Conservation (phyloP, 495 filamentous ascomycete genomes). For the Neurospora sp. region DNA sequence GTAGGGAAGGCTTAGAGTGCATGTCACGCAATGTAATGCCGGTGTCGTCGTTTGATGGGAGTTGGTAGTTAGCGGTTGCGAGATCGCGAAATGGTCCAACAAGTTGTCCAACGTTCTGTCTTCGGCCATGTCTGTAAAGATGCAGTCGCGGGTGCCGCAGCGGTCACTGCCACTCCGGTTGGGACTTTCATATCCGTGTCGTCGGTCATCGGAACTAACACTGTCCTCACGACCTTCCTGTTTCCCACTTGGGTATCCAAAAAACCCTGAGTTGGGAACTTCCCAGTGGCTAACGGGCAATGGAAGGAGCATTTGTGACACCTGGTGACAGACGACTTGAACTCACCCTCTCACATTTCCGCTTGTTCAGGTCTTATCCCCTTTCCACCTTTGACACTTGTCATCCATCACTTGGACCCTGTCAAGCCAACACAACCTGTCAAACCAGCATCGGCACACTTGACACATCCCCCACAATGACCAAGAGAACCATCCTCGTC, state of each 20-base stretch:
- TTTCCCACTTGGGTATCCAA: not conserved
- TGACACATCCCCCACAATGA: conserved; percentile 12
- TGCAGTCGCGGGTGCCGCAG: not conserved
- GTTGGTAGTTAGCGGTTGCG: not conserved
- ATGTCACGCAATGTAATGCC: not conserved
- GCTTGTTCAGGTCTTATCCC: not conserved
- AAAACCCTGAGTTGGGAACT: not conserved
- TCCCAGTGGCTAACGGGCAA: not conserved
- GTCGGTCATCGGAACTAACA: not conserved
- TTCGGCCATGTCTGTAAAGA: not conserved
- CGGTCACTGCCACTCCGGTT: not conserved
- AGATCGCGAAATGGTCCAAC: not conserved
- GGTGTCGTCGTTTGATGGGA: not conserved
- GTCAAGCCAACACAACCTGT: not conserved
- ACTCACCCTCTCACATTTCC: not conserved
- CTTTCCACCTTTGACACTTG: not conserved
- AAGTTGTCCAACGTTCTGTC: not conserved
- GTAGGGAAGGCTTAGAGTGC: not conserved
- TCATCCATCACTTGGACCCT: not conserved
- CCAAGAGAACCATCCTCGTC: conserved; percentile 41
- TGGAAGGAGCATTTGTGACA: not conserved
- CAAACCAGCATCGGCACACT: conserved; percentile 5
- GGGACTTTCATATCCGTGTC: not conserved
- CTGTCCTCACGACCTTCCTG: not conserved
- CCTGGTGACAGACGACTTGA: not conserved